phyloP scores from a whole-genome alignment of 2,329 filamentous ascomycete species.

The Alternaria rosae region DNA sequence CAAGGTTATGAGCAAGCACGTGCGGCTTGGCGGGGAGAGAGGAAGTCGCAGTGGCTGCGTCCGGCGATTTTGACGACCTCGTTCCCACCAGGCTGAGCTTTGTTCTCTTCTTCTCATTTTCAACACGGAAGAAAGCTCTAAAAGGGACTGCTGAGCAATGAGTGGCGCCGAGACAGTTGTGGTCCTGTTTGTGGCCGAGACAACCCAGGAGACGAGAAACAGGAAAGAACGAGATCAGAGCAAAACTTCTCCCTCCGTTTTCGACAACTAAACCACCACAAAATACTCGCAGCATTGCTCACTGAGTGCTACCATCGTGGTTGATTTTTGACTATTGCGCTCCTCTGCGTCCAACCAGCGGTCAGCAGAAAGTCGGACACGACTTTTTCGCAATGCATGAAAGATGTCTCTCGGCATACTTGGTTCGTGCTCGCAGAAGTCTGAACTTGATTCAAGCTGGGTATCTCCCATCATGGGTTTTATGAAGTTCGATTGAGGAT shows the following conservation, averaged over 20 bases:
- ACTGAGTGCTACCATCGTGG: neutral
- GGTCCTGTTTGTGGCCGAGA: neutral
- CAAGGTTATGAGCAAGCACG: neutral
- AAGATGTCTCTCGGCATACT: rapidly evolving
- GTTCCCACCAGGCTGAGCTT: neutral
- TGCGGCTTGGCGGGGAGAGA: constrained; percentile 2
- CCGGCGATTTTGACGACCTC: neutral
- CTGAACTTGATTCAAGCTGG: neutral
- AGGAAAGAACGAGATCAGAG: neutral
- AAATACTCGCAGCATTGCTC: no score
- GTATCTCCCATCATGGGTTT: neutral
- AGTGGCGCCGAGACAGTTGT: neutral
- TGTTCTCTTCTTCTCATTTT: neutral
- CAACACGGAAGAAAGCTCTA: neutral
- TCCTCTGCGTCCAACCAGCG: neutral
- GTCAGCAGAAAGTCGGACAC: neutral
- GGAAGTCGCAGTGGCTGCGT: neutral
- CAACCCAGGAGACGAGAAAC: neutral
- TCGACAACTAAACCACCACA: neutral
- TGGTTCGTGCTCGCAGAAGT: neutral
- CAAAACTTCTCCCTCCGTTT: neutral
- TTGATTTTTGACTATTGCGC: neutral
- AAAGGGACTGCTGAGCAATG: neutral
- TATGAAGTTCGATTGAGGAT: neutral
- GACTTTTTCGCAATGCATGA: neutral